A percentile compares a stretch with the other conserved stretches of the same genome.
Evolutionary conservation across 164 flowering plant species (phyloP).

Genomic region (Warburgia ugandensis): DNA sequence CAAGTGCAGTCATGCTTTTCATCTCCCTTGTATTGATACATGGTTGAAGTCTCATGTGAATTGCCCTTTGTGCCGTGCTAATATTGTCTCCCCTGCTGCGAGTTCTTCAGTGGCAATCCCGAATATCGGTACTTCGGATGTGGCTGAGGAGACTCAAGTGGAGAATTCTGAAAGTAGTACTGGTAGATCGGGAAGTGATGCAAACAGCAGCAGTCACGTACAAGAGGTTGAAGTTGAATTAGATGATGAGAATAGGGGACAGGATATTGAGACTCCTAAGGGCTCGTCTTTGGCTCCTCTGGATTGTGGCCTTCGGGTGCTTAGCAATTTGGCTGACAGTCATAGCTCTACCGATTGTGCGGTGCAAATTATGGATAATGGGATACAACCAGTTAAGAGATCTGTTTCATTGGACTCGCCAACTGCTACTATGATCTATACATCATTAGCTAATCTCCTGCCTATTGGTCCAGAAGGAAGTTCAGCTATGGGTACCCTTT

Average conservation of each 20-base stretch:
- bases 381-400: conserved; percentile 30
- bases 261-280: conserved; percentile 2
- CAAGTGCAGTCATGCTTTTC: conserved; percentile 73
- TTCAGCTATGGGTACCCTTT: conserved; percentile 6
- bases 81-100: conserved; percentile 17
- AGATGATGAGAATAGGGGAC: not conserved
- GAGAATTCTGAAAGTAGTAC: conserved; percentile 18
- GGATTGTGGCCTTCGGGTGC: conserved; percentile 14
- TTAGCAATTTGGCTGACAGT: conserved; percentile 27
- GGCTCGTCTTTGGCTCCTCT: not conserved
- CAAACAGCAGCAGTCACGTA: conserved; percentile 1
- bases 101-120: conserved; percentile 1
- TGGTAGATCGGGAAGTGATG: conserved; percentile 10
- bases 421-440: conserved; percentile 22
- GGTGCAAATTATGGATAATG: conserved; percentile 6
- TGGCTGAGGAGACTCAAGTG: conserved; percentile 12
- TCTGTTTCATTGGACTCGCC: conserved; percentile 49
- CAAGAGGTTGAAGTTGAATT: conserved; percentile 17
- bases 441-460: conserved; percentile 10
- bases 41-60: conserved; percentile 59
- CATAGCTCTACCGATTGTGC: conserved; percentile 2
- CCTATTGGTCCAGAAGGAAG: conserved; percentile 15
- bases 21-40: conserved; percentile 61
- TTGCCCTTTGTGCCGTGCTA: conserved; percentile 64
- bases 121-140: conserved; percentile 6